A percentile compares a stretch with the other conserved stretches of the same genome.
Evolutionary conservation across 2,329 filamentous ascomycete genomes (phyloP).

Genomic region (Epichloe sibirici): DNA sequence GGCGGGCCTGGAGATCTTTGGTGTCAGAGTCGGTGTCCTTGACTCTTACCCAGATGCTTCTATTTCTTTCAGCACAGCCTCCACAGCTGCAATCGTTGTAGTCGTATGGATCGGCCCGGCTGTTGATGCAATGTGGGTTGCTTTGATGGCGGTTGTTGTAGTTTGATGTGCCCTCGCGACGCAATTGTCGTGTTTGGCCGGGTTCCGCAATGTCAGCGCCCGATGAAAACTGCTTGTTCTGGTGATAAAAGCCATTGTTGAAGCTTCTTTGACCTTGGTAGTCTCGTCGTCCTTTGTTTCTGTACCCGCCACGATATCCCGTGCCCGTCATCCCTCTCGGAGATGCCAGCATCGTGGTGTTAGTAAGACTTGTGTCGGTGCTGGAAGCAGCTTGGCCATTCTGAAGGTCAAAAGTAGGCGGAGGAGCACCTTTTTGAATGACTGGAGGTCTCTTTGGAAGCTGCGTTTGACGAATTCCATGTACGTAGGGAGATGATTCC

Average conservation of each 20-base stretch:
- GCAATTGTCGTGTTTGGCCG: not conserved
- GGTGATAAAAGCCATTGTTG: not conserved
- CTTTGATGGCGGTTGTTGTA: not conserved
- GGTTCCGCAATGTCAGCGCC: not conserved
- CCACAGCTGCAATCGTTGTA: slow-evolving; percentile 20
- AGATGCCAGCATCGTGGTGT: not conserved
- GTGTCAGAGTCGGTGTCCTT: slow-evolving; percentile 4
- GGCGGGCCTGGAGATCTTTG: slow-evolving; percentile 15
- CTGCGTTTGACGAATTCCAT: not conserved
- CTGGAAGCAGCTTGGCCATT: not conserved
- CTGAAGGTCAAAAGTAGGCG: not conserved
- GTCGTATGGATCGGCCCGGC: slow-evolving; percentile 5
- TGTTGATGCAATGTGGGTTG: slow-evolving; percentile 11
- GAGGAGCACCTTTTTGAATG: not conserved
- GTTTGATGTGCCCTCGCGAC: not conserved
- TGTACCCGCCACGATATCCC: not conserved
- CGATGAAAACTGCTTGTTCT: not conserved
- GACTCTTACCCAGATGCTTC: slow-evolving; percentile 18
- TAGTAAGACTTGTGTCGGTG: not conserved
- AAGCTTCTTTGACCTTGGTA: not conserved
- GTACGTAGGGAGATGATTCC: not conserved
- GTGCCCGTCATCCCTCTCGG: not conserved
- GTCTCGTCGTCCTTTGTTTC: not conserved
- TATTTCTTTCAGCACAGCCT: slow-evolving; percentile 18
- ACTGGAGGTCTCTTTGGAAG: not conserved